Conservation (phyloP, 2,329 filamentous ascomycete genomes). For the Clarireedia paspali region DNA sequence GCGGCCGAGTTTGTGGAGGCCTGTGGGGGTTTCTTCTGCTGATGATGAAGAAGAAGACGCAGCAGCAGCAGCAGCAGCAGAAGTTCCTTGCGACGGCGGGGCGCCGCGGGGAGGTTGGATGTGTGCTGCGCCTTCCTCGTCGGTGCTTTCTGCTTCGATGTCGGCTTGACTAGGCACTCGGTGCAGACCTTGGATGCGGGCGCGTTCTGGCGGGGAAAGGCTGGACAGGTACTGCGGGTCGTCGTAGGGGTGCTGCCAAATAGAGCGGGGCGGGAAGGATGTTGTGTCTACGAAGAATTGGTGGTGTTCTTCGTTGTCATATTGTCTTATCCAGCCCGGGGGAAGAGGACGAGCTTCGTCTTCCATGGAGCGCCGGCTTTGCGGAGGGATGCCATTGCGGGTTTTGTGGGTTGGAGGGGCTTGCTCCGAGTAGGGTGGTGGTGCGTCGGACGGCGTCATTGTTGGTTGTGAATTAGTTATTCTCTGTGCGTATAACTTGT, state of each 20-base stretch:
- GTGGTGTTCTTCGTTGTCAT: constrained; percentile 44
- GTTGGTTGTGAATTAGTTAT: not conserved
- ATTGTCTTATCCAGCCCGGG: constrained; percentile 48
- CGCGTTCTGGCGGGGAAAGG: constrained; percentile 41
- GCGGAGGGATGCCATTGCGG: constrained; percentile 45
- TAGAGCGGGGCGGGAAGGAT: constrained; percentile 45
- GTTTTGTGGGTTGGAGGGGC: constrained; percentile 25
- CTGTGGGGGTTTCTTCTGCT: constrained; percentile 23
- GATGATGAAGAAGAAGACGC: too few relatives aligned
- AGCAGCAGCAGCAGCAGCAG: not conserved
- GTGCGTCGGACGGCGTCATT: constrained; percentile 16
- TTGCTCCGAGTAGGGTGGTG: constrained; percentile 31
- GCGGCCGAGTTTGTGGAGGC: constrained; percentile 41
- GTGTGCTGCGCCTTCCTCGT: constrained; percentile 35
- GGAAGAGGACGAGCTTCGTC: constrained; percentile 49
- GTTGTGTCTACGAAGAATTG: constrained; percentile 57
- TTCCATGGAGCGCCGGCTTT: constrained; percentile 51
- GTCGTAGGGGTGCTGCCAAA: constrained; percentile 56
- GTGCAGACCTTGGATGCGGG: constrained; percentile 35
- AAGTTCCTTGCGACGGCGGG: too few relatives aligned
- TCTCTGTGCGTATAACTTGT: too few relatives aligned
- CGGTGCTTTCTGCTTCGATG: constrained; percentile 37
- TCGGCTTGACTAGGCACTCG: constrained; percentile 32
- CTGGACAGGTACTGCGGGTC: constrained; percentile 45
- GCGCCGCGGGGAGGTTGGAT: constrained; percentile 4